Evolutionary conservation across 306 rosid species (phyloP), one percentile per base, ranked within the genome.

Genomic region (Rosa chinensis): DNA sequence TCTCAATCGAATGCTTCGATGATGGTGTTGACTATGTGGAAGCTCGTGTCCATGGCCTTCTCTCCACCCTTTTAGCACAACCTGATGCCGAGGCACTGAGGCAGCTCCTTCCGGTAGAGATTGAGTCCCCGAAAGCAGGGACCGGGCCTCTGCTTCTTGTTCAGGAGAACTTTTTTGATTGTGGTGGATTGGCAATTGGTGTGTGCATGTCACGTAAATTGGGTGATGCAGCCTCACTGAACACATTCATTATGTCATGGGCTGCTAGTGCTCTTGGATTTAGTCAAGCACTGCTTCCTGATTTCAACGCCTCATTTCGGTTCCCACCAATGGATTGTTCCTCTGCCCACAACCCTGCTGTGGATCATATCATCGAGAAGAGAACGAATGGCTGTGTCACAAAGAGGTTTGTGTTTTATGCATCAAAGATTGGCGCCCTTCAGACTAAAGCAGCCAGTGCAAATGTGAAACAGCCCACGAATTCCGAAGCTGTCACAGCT

Each of bases 161-260:
- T 6, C 84, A 81, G 28, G 79, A 58, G 68, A 81, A 25, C 6
- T 47, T 66, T 2, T 81, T 81, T 12, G 58, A 58, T 23, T 81
- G 84, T 20, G 73, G 84, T 39, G 84, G 84, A 70, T 32, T 77
- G 9, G 80, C 84, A 16, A 39, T 81, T 35, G 76, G 80, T 2
- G 48, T 81, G 10, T 37, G 77, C 62, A 76, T 45, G 43, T 75
- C 77, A 28, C 84, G 71, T 21, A 81, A 81, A 49, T 4, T 76
- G 5, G 77, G 32, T 10, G 84, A 81, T 23, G 77, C 81, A 52
- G 42, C 68, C 68, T 50, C 75, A 1, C 3, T 78, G 25, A 5
- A 13, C 56, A 68, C 35, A 39, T 78, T 78, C 75, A 12, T 78
- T 8, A 40, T 50, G 25, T 23, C 53, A 49, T 78, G 81, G 75